Base-by-base conservation (phyloP, 306 rosid genomes). In the Lagenaria siceraria region DNA sequence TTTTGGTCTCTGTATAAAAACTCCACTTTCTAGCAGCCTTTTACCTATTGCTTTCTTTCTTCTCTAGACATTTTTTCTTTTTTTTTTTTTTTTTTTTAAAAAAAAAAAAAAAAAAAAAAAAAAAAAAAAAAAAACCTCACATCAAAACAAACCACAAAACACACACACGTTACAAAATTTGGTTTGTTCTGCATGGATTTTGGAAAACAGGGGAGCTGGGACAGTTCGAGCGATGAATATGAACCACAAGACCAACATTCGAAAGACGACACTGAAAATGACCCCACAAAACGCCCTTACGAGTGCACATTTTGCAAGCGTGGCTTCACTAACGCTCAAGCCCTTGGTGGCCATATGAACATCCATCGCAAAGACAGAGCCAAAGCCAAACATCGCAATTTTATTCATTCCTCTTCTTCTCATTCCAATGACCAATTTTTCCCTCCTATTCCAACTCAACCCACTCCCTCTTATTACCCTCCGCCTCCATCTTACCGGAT, bases 281-380 rank as follows among this genome's bases (percentile, higher is more conserved):
- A 82, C 29, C 55, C 74, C 3, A 55, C 74, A 0, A 89, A 81
- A 79, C 84, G 97, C 5, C 88, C 85, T 43, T 96, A 87, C 74
- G 92, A 88, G 66, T 96, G 99, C 89, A 89, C 96, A 73, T 96
- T 87, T 77, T 95, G 99, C 84, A 88, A 38, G 83, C 87, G 93
- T n/a, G 99, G 99, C 9, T 95, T 95, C 88, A 92, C 97, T 31
- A 92, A 92, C 65, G 99, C 99, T 7, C 99, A 92, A 51, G 97
- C 97, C 21, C 78, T 95, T 65, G 99, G 99, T 8, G 99, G 98
- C 33, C 98, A 94, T 31, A 94, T 94, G 98, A 95, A 95, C 61
- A 92, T 95, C 22, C 98, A 95, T 73, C 79, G 99, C 60, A 95
- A 85, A 63, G 97, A 95, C 59, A 79, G 91, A 60, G 97, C 96